A percentile compares a stretch with the other conserved stretches of the same genome.
phyloP scores from a whole-genome alignment of 768 basidiomycete species.

The Podaxis sp. region DNA sequence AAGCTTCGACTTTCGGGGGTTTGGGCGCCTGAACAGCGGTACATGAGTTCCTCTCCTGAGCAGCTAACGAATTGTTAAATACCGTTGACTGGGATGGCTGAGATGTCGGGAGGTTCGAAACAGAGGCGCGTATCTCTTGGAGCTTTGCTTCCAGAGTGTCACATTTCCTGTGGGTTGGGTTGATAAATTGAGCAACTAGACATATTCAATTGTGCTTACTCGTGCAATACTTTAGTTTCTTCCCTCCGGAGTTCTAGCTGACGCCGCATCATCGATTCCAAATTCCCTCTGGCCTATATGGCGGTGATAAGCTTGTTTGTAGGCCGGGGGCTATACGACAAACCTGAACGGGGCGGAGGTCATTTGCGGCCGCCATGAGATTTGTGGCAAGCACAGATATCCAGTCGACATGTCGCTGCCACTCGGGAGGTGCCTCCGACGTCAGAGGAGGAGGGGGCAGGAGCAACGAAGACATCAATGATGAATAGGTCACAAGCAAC shows the following conservation, averaged over 20 bases:
- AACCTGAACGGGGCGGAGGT: conserved; percentile 86
- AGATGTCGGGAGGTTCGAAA: conserved; percentile 14
- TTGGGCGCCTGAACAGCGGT: background rate
- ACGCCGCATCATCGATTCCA: conserved; percentile 79
- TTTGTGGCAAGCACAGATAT: conserved; percentile 80
- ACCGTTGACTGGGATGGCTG: conserved; percentile 7
- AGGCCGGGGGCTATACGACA: background rate
- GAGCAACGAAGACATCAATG: conserved; percentile 68
- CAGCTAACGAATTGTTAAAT: too few species aligned
- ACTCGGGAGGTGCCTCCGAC: conserved; percentile 56
- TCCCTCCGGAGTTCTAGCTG: conserved; percentile 74
- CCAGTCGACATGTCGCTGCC: conserved; percentile 79
- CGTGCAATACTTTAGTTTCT: conserved; percentile 69
- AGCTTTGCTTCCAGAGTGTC: conserved; percentile 67
- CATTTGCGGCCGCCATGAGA: conserved; percentile 88
- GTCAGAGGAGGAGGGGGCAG: conserved; percentile 57
- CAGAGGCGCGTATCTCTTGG: conserved; percentile 46
- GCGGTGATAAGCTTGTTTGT: background rate
- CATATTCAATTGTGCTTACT: conserved; percentile 42
- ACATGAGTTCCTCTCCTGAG: too few species aligned
- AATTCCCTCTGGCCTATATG: conserved; percentile 69
- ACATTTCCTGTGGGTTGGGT: conserved; percentile 55
- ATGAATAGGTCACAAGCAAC: conserved; percentile 77
- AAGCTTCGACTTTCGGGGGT: background rate
- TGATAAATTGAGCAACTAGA: background rate